Conservation (phyloP, 768 basidiomycete species). For the Mycena chlorophos region DNA sequence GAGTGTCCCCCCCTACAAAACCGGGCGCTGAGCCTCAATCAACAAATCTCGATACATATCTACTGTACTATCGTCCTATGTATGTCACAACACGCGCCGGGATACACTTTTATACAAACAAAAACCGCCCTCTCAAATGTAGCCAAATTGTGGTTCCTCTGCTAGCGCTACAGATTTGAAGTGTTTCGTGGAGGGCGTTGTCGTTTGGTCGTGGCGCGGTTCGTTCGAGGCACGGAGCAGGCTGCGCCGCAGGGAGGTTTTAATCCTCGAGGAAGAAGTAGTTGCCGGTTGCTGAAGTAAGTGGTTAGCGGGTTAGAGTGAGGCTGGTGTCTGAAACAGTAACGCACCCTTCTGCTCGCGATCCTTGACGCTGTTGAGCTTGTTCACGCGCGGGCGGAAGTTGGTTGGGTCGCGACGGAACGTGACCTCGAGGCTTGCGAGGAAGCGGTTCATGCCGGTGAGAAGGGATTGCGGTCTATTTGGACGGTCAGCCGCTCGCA, state of each 20-base stretch:
- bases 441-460: conserved; percentile 97
- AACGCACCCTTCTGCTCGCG: conserved; percentile 79
- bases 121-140: too few relatives aligned
- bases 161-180: too few relatives aligned
- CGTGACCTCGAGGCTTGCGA: conserved; percentile 93
- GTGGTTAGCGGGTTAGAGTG: conserved; percentile 7
- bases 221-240: too few relatives aligned
- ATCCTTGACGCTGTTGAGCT: conserved; percentile 81
- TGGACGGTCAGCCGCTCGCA: conserved; percentile 5
- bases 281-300: conserved; percentile 67
- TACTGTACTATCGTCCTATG: too few relatives aligned
- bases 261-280: conserved; percentile 93
- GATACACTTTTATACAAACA: too few relatives aligned
- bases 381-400: conserved; percentile 87
- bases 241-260: conserved; percentile 15
- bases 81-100: too few relatives aligned
- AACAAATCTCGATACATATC: too few relatives aligned
- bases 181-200: too few relatives aligned
- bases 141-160: too few relatives aligned
- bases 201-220: too few relatives aligned
- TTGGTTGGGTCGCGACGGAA: conserved; percentile 98
- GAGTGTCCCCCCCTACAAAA: too few relatives aligned
- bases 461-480: conserved; percentile 89
- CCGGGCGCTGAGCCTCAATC: too few relatives aligned
- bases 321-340: conserved; percentile 1